Evolutionary conservation across 371 early-diverging fungal genomes (phyloP).

Genomic region (Zopfochytrium polystomum): DNA sequence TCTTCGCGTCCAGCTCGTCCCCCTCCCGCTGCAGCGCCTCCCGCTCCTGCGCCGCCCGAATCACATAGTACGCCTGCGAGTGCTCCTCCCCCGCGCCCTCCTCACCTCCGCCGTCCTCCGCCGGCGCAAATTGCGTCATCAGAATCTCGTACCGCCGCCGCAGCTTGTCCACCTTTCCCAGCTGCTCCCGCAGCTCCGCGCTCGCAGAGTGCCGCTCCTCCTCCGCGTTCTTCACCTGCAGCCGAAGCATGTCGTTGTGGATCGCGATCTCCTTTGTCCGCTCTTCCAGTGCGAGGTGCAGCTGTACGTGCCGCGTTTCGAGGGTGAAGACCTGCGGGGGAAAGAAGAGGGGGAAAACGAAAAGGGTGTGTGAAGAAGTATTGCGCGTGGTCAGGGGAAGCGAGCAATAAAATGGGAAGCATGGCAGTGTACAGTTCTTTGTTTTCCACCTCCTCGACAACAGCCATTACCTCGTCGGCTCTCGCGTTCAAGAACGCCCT

Average conservation of each 20-base stretch:
- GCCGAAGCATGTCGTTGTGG: slow-evolving; percentile 51
- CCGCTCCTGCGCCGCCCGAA: slow-evolving; percentile 51
- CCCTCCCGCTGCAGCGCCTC: slow-evolving; percentile 58
- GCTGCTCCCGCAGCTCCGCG: slow-evolving; percentile 50
- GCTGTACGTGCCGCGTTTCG: slow-evolving; percentile 48
- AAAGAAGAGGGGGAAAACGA: too few relatives aligned
- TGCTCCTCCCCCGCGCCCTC: slow-evolving; percentile 53
- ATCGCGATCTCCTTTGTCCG: slow-evolving; percentile 50
- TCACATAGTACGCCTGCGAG: slow-evolving; percentile 58
- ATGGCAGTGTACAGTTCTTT: too few relatives aligned
- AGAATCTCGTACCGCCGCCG: slow-evolving; percentile 55
- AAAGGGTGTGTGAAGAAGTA: neutral
- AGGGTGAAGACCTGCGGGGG: slow-evolving; percentile 49
- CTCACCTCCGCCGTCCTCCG: too few relatives aligned
- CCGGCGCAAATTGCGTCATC: slow-evolving; percentile 52
- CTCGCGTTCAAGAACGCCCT: slow-evolving; percentile 46
- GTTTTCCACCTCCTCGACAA: too few relatives aligned
- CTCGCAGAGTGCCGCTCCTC: slow-evolving; percentile 48
- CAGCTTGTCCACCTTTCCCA: slow-evolving; percentile 50
- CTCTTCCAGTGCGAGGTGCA: slow-evolving; percentile 54
- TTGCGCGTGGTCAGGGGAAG: neutral
- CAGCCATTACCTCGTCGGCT: slow-evolving; percentile 54
- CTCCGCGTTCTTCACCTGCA: slow-evolving; percentile 47
- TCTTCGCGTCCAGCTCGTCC: slow-evolving; percentile 53
- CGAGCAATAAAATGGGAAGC: too few relatives aligned